Evolutionary conservation across 768 basidiomycete genomes (phyloP).

Genomic region (Leucosporidium yakuticum): DNA sequence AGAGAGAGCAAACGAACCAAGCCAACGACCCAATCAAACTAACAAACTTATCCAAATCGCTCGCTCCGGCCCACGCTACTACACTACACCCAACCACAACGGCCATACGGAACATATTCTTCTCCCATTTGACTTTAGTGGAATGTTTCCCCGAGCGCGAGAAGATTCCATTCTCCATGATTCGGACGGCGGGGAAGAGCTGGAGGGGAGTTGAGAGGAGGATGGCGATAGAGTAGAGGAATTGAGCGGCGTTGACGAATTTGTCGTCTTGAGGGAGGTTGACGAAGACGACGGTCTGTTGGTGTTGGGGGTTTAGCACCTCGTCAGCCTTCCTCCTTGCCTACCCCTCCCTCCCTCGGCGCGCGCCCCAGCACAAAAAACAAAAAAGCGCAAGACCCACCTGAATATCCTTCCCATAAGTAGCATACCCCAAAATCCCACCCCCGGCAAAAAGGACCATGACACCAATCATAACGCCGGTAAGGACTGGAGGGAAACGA

Average conservation of each 20-base stretch:
- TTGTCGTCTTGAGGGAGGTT: slow-evolving; percentile 78
- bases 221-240: slow-evolving; percentile 68
- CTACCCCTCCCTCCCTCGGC: no score
- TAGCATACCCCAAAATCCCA: slow-evolving; percentile 17
- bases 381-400: background rate
- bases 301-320: no score
- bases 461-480: slow-evolving; percentile 84
- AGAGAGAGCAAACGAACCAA: slow-evolving; percentile 16
- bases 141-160: slow-evolving; percentile 70
- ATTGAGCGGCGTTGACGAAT: slow-evolving; percentile 74
- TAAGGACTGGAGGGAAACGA: slow-evolving; percentile 81
- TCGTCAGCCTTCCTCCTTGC: no score
- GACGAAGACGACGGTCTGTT: slow-evolving; percentile 84
- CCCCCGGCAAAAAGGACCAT: slow-evolving; percentile 43
- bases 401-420: slow-evolving; percentile 27
- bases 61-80: slow-evolving; percentile 70
- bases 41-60: slow-evolving; percentile 92
- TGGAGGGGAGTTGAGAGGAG: slow-evolving; percentile 82
- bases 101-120: slow-evolving; percentile 59
- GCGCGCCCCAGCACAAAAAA: no score
- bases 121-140: slow-evolving; percentile 81
- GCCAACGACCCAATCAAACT: slow-evolving; percentile 62
- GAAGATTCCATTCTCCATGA: slow-evolving; percentile 93
- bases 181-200: slow-evolving; percentile 94
- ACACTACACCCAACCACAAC: slow-evolving; percentile 63